phyloP scores from a whole-genome alignment of 495 filamentous ascomycete species.

The Platismatia glauca region DNA sequence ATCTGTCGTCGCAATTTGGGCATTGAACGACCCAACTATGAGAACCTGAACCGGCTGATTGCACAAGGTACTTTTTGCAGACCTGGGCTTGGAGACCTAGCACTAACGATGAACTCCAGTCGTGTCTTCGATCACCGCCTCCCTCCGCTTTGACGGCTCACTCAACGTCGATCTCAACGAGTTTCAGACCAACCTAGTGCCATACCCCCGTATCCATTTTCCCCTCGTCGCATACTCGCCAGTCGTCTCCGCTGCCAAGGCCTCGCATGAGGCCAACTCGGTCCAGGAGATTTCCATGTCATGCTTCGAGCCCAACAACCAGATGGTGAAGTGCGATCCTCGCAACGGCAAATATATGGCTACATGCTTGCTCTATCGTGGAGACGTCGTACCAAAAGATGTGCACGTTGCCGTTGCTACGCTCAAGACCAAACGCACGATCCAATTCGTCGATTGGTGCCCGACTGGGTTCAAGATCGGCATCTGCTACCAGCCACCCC shows the following conservation, averaged over 20 bases:
- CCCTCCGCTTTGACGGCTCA: slow-evolving; percentile 95
- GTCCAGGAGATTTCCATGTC: slow-evolving; percentile 57
- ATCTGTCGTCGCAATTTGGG: slow-evolving; percentile 96
- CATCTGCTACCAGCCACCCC: slow-evolving; percentile 97
- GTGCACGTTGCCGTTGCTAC: slow-evolving; percentile 82
- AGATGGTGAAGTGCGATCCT: slow-evolving; percentile 99
- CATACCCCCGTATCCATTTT: slow-evolving; percentile 99
- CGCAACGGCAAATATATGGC: slow-evolving; percentile 99
- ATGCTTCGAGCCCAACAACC: slow-evolving; percentile 73
- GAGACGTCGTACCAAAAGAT: slow-evolving; percentile 95
- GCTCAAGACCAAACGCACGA: slow-evolving; percentile 97
- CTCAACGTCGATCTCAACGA: slow-evolving; percentile 99
- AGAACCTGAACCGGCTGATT: slow-evolving; percentile 97
- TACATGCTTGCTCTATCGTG: slow-evolving; percentile 94
- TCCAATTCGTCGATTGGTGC: slow-evolving; percentile 99
- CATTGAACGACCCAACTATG: slow-evolving; percentile 92
- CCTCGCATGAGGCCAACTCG: slow-evolving; percentile 80
- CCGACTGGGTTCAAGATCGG: slow-evolving; percentile 99
- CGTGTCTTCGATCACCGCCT: slow-evolving; percentile 96
- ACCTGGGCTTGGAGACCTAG: neutral
- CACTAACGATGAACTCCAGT: slow-evolving; percentile 39
- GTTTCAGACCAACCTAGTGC: slow-evolving; percentile 99
- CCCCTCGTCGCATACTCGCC: slow-evolving; percentile 94
- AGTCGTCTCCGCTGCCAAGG: slow-evolving; percentile 86
- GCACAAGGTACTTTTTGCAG: slow-evolving; percentile 61